Evolutionary conservation across 2,329 filamentous ascomycete species (phyloP).

Genomic region (Nemania serpens): DNA sequence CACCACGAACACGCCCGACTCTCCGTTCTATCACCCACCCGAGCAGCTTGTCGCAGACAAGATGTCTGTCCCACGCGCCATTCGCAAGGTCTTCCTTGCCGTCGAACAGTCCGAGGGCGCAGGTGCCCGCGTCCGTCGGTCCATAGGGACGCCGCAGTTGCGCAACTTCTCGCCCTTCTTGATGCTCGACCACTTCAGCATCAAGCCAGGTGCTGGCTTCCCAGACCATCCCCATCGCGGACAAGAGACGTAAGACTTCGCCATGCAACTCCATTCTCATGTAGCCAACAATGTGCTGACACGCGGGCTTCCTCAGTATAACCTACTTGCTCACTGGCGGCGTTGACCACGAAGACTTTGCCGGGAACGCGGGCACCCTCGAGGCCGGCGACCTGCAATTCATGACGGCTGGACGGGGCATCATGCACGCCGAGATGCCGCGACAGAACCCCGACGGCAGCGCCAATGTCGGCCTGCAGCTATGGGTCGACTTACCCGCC

Average conservation of each 20-base stretch:
- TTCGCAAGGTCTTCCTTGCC: slow-evolving; percentile 83
- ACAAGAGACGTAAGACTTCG: slow-evolving; percentile 63
- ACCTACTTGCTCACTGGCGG: slow-evolving; percentile 78
- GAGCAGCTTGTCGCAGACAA: slow-evolving; percentile 47
- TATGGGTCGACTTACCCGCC: slow-evolving; percentile 91
- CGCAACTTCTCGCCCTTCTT: slow-evolving; percentile 90
- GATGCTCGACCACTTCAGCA: slow-evolving; percentile 92
- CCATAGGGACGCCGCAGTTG: slow-evolving; percentile 81
- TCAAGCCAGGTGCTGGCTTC: slow-evolving; percentile 81
- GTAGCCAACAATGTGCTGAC: slow-evolving; percentile 1
- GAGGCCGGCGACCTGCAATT: slow-evolving; percentile 90
- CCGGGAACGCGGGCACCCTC: slow-evolving; percentile 70
- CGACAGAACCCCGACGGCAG: slow-evolving; percentile 74
- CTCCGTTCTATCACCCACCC: slow-evolving; percentile 37
- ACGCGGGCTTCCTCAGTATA: slow-evolving; percentile 18
- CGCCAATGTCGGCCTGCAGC: slow-evolving; percentile 84
- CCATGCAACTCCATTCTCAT: neutral
- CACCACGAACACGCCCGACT: slow-evolving; percentile 23
- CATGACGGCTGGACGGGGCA: slow-evolving; percentile 92
- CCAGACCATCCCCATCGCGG: slow-evolving; percentile 85
- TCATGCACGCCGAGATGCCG: slow-evolving; percentile 97
- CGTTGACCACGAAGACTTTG: slow-evolving; percentile 45
- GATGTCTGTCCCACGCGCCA: slow-evolving; percentile 73
- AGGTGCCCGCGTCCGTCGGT: slow-evolving; percentile 83
- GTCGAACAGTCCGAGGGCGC: slow-evolving; percentile 86